Base-by-base conservation (phyloP, 345 rosid genomes). In the Populus simonii region DNA sequence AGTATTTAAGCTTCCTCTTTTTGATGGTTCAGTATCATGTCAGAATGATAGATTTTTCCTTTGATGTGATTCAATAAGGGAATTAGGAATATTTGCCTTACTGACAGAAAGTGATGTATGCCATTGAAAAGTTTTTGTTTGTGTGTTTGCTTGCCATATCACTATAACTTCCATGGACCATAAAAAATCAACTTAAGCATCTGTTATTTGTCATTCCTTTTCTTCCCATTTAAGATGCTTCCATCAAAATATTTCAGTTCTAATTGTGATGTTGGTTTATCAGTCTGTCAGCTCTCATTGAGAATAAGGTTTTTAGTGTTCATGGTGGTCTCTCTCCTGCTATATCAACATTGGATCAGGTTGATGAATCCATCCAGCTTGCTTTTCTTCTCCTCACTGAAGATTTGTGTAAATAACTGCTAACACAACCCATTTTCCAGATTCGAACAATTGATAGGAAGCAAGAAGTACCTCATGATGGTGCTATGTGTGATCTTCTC, bases 391-490 rank as follows among this genome's bases (percentile, higher is more conserved):
- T 63, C 12, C 74, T 47, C 33, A 23, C 16, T 71, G 68, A 39
- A 72, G 47, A 59, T 76, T 76, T 51, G 71, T 74, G 8, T 66
- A 55, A 70, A 36, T 18, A 41, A 15, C 35, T 39, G 8, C 83
- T 80, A 45, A 83, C 41, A 41, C 63, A 59, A 71, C 59, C 73
- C 15, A 66, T 79, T 80, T 71, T 57, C 66, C 90, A 96, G 98
- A 94, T 96, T 66, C 94, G 98, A 80, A 89, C 86, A 22, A 96
- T 96, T 85, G 96, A 96, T 78, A 88, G 96, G 76, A 96, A 96
- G 85, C 98, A 94, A 89, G 99, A 96, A 89, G 98, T 96, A 51
- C 99, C 99, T 79, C 99, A 94, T 79, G 98, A 96, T 83, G 99
- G 99, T 74, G 97, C 94, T 82, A 96, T 96, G 99, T 96, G 98